Base-by-base conservation (phyloP, 1,139 yeast species). In the Saccharomyces uvarum region DNA sequence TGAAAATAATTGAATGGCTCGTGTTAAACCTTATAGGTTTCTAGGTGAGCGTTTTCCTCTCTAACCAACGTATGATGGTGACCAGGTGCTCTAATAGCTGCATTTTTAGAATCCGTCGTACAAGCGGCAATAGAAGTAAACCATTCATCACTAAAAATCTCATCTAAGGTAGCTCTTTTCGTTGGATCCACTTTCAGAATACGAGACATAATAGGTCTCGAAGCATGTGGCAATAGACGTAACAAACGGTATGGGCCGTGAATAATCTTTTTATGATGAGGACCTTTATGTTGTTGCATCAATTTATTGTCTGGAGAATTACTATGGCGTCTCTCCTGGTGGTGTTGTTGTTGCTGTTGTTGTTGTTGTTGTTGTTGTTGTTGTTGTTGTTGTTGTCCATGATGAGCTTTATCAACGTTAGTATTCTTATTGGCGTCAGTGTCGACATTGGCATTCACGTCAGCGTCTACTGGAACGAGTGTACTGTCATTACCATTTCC, bases 201-300 rank as follows among this genome's bases (percentile, higher is more conserved):
- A 50, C 77, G 77, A 31, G 83, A 81, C 49, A 93, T 79, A 9
- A 91, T 77, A 4, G 85, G 87, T 62, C 98, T 79, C 14, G 96
- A 80, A 2, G 90, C 90, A 61, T 84, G 87, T 2, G 99, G 99
- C 51, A 95, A 75, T 59, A 93, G 76, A 64, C 97, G 80, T 77
- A 93, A 77, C 59, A 95, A 74, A 63, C 98, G 77, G 77, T 93
- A 89, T 1, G 98, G 97, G 1, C 99, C 99, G 57, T 73, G 75
- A 11, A 75, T 69, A 0, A 73, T 63, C 53, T 63, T 61, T 60
- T 61, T 68, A 41, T 64, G 66, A 46, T 57, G 64, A 32, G 51
- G 55, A 32, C 47, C 54, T 60, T 61, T 24, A 59, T 38, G 44
- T 16, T 38, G 68, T 24, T 53, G 41, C 8, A 47, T 14, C 55